Base-by-base conservation (phyloP, 2,329 filamentous ascomycete genomes). In the Xylariaceae sp. region DNA sequence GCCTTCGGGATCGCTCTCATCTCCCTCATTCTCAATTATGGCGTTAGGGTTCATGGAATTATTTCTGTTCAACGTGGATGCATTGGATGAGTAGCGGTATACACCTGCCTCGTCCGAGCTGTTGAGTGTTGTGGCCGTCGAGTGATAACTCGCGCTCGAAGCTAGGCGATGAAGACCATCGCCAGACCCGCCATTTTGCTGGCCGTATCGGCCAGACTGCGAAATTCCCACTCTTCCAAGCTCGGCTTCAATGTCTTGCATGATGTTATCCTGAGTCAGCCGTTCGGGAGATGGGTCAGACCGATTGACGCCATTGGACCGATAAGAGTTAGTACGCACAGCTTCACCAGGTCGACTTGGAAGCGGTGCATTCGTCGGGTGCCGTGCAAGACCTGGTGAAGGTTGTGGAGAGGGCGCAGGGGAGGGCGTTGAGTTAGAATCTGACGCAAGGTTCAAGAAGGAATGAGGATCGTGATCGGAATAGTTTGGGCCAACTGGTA, bases 1-100 rank as follows among this genome's bases (percentile, higher is more conserved):
- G 17, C 87, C 92, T 67, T 96, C 92, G 0, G 87, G 83, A 63
- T 97, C 92, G 63, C 90, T 95, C 44, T 95, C 90, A 47, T 92
- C 87, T 11, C 77, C 77, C 27, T 77, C 73, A 33, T 76, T 70
- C 54, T 72, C 70, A 43, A 67, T 58, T 35, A 56, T 70, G 2
- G 67, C 60, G 3, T 67, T 63, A 1, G 67, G 62, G n/a, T 67
- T 66, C 30, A 62, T 61, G n/a, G 59, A 65, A 51, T 58, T 60
- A 44, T 67, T 70, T 44, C 68, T 66, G 51, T 66, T 68, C 11
- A 71, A 49, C 4, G 66, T 71, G 10, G 73, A 73, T 4, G 72
- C 68, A 52, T 67, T 71, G 3, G 72, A 74, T 1, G 65, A 65
- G 51, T 70, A 70, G 5, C 71, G 66, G 46, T 68, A 64, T 11